Base-by-base conservation (phyloP, 371 early-diverging fungal genomes). In the Rhizopus arrhizus region DNA sequence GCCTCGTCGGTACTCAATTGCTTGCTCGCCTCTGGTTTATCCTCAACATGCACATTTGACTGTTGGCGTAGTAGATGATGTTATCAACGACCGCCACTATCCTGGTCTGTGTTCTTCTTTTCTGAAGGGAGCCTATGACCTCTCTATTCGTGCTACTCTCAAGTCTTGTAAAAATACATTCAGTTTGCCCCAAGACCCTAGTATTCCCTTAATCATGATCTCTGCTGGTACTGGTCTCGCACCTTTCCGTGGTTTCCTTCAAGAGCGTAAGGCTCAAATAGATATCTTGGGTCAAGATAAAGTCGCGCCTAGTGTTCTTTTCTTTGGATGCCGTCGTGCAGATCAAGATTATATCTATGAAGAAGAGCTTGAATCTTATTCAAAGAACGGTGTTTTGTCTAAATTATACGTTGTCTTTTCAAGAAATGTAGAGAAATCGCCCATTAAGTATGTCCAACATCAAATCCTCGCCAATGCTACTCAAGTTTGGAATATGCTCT, bases 211-310 rank as follows among this genome's bases (percentile, higher is more conserved):
- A 0, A 72, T 88, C 42, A 80, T 89, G 82, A 78, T 86, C 12
- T 76, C 70, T 35, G 77, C 82, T 13, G 93, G 95, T 16, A 91
- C 93, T 3, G 96, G 96, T n/a, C 78, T 96, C 15, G 90, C 96
- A 2, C 95, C 96, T 4, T 93, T 96, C 89, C 83, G 93, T 40
- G 82, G 93, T 38, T 87, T 96, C 58, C 56, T 96, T 31, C 70
- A 76, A 65, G 77, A 73, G 42, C 75, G 74, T 43, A 70, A 70
- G 31, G 60, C 55, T 6, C 77, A 70, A 48, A 52, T 48, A 3
- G 52, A 60, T 52, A 65, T 54, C 45, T 66, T 53, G 56, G 70
- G 35, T 40, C 53, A 28, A 22, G 62, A 70, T 13, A 62, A 56
- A 0, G 66, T 65, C 11, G 78, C 68, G 13, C 42, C 65, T 2